Conservation (phyloP, 345 rosid genomes). For the Leavenworthia alabamica region DNA sequence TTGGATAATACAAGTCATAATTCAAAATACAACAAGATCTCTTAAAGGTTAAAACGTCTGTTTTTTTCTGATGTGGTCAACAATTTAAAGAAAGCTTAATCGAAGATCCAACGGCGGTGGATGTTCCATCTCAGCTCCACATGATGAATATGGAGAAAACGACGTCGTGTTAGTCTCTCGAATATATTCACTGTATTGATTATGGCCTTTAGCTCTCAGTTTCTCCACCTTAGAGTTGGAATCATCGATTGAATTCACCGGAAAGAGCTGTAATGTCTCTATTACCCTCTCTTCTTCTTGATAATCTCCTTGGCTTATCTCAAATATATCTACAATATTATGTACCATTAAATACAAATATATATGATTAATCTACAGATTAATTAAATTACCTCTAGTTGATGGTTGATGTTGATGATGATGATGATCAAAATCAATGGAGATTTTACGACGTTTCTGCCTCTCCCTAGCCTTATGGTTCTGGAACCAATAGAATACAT, state of each 20-base stretch:
- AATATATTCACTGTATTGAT: conserved; percentile 24
- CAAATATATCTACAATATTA: conserved; percentile 6
- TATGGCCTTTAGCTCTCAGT: conserved; percentile 8
- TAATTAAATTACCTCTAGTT: conserved; percentile 7
- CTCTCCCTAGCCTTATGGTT: conserved; percentile 95
- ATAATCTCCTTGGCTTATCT: conserved; percentile 15
- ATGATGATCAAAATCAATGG: conserved; percentile 39
- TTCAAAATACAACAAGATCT: conserved; percentile 3
- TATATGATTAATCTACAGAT: neutral
- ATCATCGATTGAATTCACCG: conserved; percentile 34
- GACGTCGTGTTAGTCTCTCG: conserved; percentile 25
- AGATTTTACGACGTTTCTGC: conserved; percentile 77
- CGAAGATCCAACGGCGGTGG: conserved; percentile 82
- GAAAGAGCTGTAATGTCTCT: conserved; percentile 86
- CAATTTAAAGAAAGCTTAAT: conserved; percentile 59
- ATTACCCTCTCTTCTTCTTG: conserved; percentile 48
- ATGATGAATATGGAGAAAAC: conserved; percentile 30
- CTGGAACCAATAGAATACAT: conserved; percentile 95
- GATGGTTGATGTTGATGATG: neutral
- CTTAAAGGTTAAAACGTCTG: neutral
- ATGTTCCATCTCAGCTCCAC: conserved; percentile 58
- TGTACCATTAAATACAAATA: neutral
- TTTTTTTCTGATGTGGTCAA: neutral
- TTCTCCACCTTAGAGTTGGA: conserved; percentile 40
- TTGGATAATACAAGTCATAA: conserved; percentile 2